Conservation (phyloP, 2,329 filamentous ascomycete species). For the Venturia aucupariae region DNA sequence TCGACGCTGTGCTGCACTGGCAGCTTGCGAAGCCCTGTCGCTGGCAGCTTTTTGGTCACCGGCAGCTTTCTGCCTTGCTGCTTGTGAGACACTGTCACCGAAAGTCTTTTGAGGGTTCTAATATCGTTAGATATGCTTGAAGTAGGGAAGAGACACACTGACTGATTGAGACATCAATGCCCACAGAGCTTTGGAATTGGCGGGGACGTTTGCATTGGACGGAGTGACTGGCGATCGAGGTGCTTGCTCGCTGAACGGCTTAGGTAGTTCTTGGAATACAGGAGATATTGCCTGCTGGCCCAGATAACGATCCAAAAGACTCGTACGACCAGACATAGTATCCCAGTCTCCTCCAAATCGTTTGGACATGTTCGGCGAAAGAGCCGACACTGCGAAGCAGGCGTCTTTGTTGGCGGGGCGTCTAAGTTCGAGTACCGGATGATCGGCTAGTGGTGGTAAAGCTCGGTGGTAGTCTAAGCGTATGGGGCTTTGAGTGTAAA, state of each 20-base stretch:
- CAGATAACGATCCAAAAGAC: slow-evolving; percentile 7
- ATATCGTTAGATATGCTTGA: neutral
- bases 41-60: neutral
- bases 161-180: neutral
- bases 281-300: slow-evolving; percentile 1
- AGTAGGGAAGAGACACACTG: neutral
- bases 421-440: neutral
- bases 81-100: neutral
- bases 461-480: neutral
- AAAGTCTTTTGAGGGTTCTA: neutral
- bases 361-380: neutral
- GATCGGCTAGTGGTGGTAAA: neutral
- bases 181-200: neutral
- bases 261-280: neutral
- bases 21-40: neutral
- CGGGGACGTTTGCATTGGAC: neutral
- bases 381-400: neutral
- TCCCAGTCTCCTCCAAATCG: slow-evolving; percentile 9
- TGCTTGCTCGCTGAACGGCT: neutral
- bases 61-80: neutral
- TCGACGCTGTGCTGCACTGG: neutral
- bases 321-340: neutral
- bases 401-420: slow-evolving; percentile 7
- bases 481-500: neutral
- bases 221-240: neutral